Evolutionary conservation across 148 eudicot species (phyloP).

Genomic region (Rhododendron williamsianum): DNA sequence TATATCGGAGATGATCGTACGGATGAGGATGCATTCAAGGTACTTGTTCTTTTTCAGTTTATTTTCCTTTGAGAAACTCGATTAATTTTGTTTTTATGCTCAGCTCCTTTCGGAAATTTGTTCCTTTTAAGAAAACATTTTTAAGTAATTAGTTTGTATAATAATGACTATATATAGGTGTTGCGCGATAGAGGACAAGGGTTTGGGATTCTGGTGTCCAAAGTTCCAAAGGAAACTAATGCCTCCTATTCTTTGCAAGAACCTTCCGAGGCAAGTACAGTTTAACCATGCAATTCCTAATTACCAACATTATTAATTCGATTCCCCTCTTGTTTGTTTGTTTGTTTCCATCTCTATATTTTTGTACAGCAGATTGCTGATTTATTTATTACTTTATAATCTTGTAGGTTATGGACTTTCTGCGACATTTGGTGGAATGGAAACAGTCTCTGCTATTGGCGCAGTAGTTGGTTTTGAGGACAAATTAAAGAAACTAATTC

Average conservation of each 20-base stretch:
- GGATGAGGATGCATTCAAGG: slow-evolving; percentile 89
- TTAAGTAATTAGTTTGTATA: not conserved
- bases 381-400: too few relatives aligned
- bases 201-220: slow-evolving; percentile 73
- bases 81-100: not conserved
- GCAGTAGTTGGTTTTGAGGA: not conserved
- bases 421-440: slow-evolving; percentile 65
- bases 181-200: slow-evolving; percentile 67
- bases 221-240: slow-evolving; percentile 72
- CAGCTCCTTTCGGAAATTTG: not conserved
- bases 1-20: slow-evolving; percentile 92
- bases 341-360: not conserved
- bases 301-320: not conserved
- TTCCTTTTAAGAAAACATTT: not conserved
- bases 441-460: slow-evolving; percentile 27
- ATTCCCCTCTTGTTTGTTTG: not conserved
- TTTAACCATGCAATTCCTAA: not conserved
- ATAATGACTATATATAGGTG: slow-evolving; percentile 20
- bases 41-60: slow-evolving; percentile 3
- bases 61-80: not conserved
- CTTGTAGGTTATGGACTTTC: slow-evolving; percentile 49
- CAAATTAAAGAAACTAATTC: not conserved
- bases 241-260: slow-evolving; percentile 81
- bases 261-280: slow-evolving; percentile 58
- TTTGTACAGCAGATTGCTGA: not conserved